Evolutionary conservation across 192 early-diverging fungal genomes (phyloP), one percentile per base, ranked within the genome.

Genomic region (Entomortierella chlamydospora): DNA sequence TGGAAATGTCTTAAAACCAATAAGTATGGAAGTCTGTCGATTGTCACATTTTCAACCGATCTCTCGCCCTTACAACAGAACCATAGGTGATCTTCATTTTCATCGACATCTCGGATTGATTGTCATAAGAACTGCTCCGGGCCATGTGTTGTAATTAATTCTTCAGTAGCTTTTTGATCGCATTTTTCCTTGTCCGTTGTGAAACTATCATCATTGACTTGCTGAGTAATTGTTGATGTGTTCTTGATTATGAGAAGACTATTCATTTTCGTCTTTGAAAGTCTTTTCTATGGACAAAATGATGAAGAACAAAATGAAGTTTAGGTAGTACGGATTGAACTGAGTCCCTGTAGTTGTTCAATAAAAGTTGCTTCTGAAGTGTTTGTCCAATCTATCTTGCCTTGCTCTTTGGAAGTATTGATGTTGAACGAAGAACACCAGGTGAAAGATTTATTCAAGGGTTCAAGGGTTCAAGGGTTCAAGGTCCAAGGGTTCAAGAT

Each of bases 1-100:
- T 28, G 52, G 18, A 30, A 54, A 54, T 54, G 8, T 54, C 52
- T 23, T 26, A 54, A 54, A 10, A 54, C 52, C 52, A 54, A 23
- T 23, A 54, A 54, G 52, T 29, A 54, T 23, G 52, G 52, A 54
- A 4, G 52, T 54, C 26, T 54, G 4, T 23, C 18, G 8, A 54
- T 54, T 4, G 28, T 29, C 2, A 25, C 18, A 2, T 26, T 54
- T 29, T 54, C 15, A 15, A 47, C 52, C 25, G 52, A 3, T 29
- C 52, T 54, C 15, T 26, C 28, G 6, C 52, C 52, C 7, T 26
- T 54, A 23, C 52, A 54, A 15, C 52, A 54, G 52, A 26, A 54
- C 52, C 52, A 54, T 8, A 25, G 6, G 8, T 18, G 52, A 26
- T 2, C 26, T 15, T 54, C 52, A 26, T 29, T 29, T 13, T 8